Evolutionary conservation across 106 monocot species (phyloP), one percentile per base, ranked within the genome.

Genomic region (Amphibolis antarctica): DNA sequence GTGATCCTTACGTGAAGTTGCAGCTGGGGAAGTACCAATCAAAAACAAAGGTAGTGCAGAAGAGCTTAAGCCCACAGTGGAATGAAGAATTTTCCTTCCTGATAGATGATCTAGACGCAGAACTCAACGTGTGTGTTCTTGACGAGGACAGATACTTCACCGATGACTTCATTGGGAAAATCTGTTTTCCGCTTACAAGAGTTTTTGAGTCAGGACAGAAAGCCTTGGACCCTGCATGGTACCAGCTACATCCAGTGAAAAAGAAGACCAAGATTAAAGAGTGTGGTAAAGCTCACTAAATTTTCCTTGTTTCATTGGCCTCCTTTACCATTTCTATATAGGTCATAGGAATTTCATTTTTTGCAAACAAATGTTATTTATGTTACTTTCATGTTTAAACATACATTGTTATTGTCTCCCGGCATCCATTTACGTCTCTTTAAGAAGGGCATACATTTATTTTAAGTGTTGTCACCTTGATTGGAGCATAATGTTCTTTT

Each of bases 121-220:
- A 86, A 62, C 74, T 91, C 28, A 68, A 28, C 30, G 25, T 91
- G 13, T 77, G 66, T 12, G 83, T 86, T 0, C 42, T 83, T 51
- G 78, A 91, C 44, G 83, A 86, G 45, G 85, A 83, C 67, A 91
- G 81, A 66, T 81, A 75, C 68, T 79, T 81, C 59, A 81, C 47
- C 55, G 80, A 88, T 54, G 85, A 85, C 66, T 78, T 83, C 59
- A 36, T 93, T 4, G 91, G 91, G 17, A 73, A 59, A 44, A 54
- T 83, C 44, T 78, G 71, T 46, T 47, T 91, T 31, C 69, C 83
- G 5, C 52, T 91, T 53, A 65, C 22, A 12, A 57, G 59, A 12
- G 64, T 91, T 18, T 65, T 83, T 57, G 83, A 86, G 44, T 56
- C 79, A 0, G 81, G 77, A 9, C 79, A 83, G 59, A 69, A 74